Conservation (phyloP, 768 basidiomycete genomes). For the Boletus patriciae region DNA sequence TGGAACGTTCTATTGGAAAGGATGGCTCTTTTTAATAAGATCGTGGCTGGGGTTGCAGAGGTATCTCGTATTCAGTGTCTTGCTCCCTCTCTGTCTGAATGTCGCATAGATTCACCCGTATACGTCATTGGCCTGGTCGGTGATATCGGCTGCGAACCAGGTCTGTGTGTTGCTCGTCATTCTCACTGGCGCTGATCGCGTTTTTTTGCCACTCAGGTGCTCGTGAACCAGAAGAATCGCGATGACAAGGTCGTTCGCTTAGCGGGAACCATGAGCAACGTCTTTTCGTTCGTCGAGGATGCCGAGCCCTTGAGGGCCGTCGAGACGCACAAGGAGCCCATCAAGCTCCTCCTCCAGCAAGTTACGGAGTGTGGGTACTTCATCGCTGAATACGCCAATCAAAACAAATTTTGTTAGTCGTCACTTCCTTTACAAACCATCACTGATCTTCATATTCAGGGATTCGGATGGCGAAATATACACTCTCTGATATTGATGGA, state of each 20-base stretch:
- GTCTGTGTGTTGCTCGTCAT: not conserved
- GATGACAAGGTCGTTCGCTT: conserved; percentile 7
- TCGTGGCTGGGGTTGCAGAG: too few species aligned
- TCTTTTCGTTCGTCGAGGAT: not conserved
- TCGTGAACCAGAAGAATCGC: conserved; percentile 6
- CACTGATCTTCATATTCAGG: not conserved
- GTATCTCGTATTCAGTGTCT: too few species aligned
- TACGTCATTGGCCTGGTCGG: conserved; percentile 12
- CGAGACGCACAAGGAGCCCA: not conserved
- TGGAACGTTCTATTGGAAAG: conserved; percentile 7
- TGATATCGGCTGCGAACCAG: conserved; percentile 11
- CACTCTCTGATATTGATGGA: not conserved
- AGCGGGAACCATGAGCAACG: conserved; percentile 8
- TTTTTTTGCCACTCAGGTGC: too few species aligned
- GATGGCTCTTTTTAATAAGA: conserved; percentile 6
- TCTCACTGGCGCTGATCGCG: not conserved
- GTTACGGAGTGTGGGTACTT: too few species aligned
- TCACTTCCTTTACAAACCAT: not conserved
- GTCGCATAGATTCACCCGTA: conserved; percentile 12
- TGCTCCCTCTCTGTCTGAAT: not conserved
- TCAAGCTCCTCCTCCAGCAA: too few species aligned
- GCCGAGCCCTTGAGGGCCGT: conserved; percentile 3
- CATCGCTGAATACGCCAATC: not conserved
- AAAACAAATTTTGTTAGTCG: not conserved
- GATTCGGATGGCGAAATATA: not conserved